Evolutionary conservation across 2,329 filamentous ascomycete species (phyloP), one percentile per base, ranked within the genome.

Genomic region (Fusarium anthophilum): DNA sequence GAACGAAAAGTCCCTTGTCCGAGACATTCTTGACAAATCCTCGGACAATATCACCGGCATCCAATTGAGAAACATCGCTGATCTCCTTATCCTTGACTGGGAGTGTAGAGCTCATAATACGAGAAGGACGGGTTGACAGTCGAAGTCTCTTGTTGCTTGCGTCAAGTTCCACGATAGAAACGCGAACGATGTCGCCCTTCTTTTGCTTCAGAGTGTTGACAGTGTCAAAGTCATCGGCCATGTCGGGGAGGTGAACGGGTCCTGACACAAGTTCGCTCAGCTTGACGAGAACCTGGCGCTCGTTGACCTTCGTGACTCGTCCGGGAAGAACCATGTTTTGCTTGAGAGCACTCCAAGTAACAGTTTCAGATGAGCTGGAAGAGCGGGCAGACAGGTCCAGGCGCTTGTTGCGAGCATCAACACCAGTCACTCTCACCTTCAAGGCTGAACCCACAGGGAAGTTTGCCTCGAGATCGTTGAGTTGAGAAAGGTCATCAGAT

Each of bases 371-470:
- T 20, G 80, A 78, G 41, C 85, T 85, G 6, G 89, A 86, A n/a
- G 91, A 90, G 63, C 91, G 90, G 10, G 93, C 93, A n/a, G 94
- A 92, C 39, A 99, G 88, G 81, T 98, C 94, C 35, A 99, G 88
- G 57, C 91, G 92, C 65, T 92, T 93, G 77, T 92, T 93, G 37
- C 89, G 86, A 38, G 88, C 82, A 80, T 98, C 92, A 8, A 98
- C 90, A 6, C 88, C 87, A 62, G 93, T 91, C 26, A 98, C 94
- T 32, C 91, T 91, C 17, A 95, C 94, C 80, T 91, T 92, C 50
- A 99, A 83, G 10, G 95, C 96, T 51, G 93, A 96, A n/a, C 96
- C 96, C 44, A 98, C 82, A 1, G 96, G 96, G 82, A 97, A 98
- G 82, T 94, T 93, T 72, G 90, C 88, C 54, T 91, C 88, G 7